Base-by-base conservation (phyloP, 768 basidiomycete genomes). In the Leucocoprinus leucothites region DNA sequence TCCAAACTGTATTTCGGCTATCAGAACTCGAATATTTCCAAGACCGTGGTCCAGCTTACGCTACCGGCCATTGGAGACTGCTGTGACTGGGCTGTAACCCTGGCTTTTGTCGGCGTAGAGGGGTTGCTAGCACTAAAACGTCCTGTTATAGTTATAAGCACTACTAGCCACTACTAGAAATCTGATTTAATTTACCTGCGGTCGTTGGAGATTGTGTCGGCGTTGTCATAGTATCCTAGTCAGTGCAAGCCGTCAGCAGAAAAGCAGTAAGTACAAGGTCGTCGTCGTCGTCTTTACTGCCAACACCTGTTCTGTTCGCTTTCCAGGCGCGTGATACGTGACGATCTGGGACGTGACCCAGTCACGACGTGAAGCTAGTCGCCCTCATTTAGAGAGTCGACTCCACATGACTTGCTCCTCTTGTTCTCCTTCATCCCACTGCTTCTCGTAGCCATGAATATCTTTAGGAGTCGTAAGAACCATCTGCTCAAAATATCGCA, bases 401-500 rank as follows among this genome's bases (percentile, higher is more conserved):
- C 42, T 58, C 34, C 61, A 54, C 60, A 56, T 51, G 60, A 62
- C 57, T 55, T 26, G 31, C 31, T 11, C 31, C 60, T 56, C 49
- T 43, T 48, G 44, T 34, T 56, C 51, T 52, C 34, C 13, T 25
- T 36, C 48, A 21, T n/a, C 14, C 11, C 44, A 11, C 9, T 26
- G 21, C 56, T 35, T 40, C 19, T 36, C 41, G 13, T 22, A 51
- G 59, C 69, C 60, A 93, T 94, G 91, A 92, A 92, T 70, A 82
- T 94, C 68, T 91, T 94, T 74, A 85, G 78, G 72, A 91, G 81
- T 69, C 70, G 91, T 92, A 61, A 69, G 90, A 79, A 42, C 25
- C 43, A 28, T 48, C 25, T 42, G 45, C 56, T 24, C 60, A 42
- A 35, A 36, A 43, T 19, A 18, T 31, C 31, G 31, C 11, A 11